Base-by-base conservation (phyloP, 2,329 filamentous ascomycete species). In the Sporothrix curviconia region DNA sequence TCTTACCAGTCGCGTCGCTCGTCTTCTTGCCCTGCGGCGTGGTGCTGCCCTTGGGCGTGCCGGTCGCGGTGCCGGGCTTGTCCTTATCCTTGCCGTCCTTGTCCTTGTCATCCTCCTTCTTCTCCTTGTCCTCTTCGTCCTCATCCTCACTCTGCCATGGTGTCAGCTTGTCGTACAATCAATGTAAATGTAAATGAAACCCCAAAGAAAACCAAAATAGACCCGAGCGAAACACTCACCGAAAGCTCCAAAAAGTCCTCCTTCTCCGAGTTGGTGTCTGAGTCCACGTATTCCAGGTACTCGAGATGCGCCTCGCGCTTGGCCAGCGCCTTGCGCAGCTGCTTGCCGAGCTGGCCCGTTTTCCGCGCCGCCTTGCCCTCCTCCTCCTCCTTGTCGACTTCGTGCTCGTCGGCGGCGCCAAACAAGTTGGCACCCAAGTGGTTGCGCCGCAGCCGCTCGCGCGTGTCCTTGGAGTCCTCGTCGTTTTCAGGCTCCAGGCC, bases 361-460 rank as follows among this genome's bases (percentile, higher is more conserved):
- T 82, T 74, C 64, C 86, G 74, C 64, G 89, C 86, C 66, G 84
- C 82, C 64, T 82, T 74, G 64, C 86, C 73, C 65, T 89, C 84
- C 61, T 88, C 81, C 61, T 90, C 79, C 61, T 94, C 85, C 63
- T 85, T 82, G 65, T 92, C 86, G 4, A 91, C 82, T 67, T 87
- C 83, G 44, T 82, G 75, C 66, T 95, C 87, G 64, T 86, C 79
- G 36, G 78, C 82, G 12, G 83, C 79, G 44, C 83, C 83, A 64
- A 95, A 96, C 2, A 94, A 76, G 66, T 95, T 95, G 8, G 92
- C 92, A 54, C 85, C 84, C n/a, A 95, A 78, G 70, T 95, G 91
- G 66, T 92, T 87, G 58, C 86, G 82, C 63, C 88, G 89, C 63
- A 92, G 85, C 54, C 86, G 78, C 14, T 86, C 84, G 61, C 87